A percentile compares a stretch with the other conserved stretches of the same genome.
These are phyloP conservation scores for Hortiboletus campestris DNA, from an alignment of 768 basidiomycete genomes.

Conservation along the genomic window DNA sequence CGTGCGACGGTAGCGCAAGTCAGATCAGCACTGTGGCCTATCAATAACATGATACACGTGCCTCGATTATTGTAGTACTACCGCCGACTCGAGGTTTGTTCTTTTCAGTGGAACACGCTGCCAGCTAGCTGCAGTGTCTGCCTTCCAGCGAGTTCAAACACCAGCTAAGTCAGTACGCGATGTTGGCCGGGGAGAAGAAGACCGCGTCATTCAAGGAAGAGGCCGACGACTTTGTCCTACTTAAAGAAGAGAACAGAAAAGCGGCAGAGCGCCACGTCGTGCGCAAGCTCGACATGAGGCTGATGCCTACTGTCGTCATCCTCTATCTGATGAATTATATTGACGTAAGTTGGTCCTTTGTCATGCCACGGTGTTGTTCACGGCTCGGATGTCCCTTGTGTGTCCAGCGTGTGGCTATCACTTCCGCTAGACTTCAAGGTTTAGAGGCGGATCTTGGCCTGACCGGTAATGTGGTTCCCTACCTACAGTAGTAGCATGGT, in stretches of 20 bases:
- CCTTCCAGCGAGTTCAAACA: not conserved
- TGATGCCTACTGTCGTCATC: slow-evolving; percentile 27
- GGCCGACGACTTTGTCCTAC: slow-evolving; percentile 10
- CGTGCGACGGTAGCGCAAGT: too few relatives aligned
- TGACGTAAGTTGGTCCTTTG: slow-evolving; percentile 11
- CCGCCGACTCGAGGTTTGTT: too few relatives aligned
- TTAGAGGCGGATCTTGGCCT: slow-evolving; percentile 39
- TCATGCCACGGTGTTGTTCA: not conserved
- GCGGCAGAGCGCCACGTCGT: slow-evolving; percentile 24
- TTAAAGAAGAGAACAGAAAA: slow-evolving; percentile 9
- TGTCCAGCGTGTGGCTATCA: slow-evolving; percentile 35
- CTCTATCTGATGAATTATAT: slow-evolving; percentile 30
- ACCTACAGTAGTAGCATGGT: not conserved
- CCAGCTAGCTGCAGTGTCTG: too few relatives aligned
- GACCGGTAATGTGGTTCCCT: slow-evolving; percentile 20
- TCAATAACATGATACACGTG: too few relatives aligned
- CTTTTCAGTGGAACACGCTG: too few relatives aligned
- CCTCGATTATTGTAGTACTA: too few relatives aligned
- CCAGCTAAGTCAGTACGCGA: not conserved
- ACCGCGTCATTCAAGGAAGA: slow-evolving; percentile 8
- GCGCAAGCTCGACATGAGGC: slow-evolving; percentile 28
- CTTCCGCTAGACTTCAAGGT: slow-evolving; percentile 39
- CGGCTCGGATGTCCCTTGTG: not conserved
- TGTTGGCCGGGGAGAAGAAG: slow-evolving; percentile 12
- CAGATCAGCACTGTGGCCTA: too few relatives aligned